Evolutionary conservation across 2,329 filamentous ascomycete genomes (phyloP).

Genomic region (Orbilia javanica): DNA sequence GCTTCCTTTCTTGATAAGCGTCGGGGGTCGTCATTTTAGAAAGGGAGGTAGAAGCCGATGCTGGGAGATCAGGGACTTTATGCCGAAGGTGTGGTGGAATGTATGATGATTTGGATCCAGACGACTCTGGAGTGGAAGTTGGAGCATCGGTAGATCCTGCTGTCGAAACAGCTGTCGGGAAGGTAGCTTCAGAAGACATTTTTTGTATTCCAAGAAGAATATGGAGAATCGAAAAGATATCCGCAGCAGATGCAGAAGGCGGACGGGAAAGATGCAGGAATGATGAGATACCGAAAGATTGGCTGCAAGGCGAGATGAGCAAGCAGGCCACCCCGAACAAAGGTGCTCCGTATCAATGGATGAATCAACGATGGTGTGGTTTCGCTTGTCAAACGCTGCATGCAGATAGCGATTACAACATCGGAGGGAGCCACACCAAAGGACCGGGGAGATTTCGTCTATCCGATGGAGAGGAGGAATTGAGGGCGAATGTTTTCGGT

Average conservation of each 20-base stretch:
- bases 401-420: slow-evolving; percentile 43
- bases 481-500: slow-evolving; percentile 13
- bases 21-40: neutral
- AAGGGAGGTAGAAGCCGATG: neutral
- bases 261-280: neutral
- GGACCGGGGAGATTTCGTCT: neutral
- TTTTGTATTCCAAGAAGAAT: neutral
- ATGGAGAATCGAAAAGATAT: neutral
- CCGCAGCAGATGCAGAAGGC: neutral
- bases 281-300: slow-evolving; percentile 11
- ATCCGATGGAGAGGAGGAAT: neutral
- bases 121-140: neutral
- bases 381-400: slow-evolving; percentile 58
- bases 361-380: slow-evolving; percentile 10
- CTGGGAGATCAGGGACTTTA: neutral
- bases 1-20: neutral
- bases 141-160: slow-evolving; percentile 11
- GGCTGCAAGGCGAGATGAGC: slow-evolving; percentile 22
- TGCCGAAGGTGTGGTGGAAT: slow-evolving; percentile 49
- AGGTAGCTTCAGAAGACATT: slow-evolving; percentile 34
- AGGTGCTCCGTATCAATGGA: slow-evolving; percentile 12
- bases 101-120: slow-evolving; percentile 16
- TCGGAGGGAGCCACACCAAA: neutral
- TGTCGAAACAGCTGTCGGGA: neutral
- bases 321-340: slow-evolving; percentile 16